A percentile compares a stretch with the other conserved stretches of the same genome.
These are phyloP conservation scores for Cenchrus purpureus DNA, from an alignment of 176 grass and related monocot genomes.

Conservation along the genomic window DNA sequence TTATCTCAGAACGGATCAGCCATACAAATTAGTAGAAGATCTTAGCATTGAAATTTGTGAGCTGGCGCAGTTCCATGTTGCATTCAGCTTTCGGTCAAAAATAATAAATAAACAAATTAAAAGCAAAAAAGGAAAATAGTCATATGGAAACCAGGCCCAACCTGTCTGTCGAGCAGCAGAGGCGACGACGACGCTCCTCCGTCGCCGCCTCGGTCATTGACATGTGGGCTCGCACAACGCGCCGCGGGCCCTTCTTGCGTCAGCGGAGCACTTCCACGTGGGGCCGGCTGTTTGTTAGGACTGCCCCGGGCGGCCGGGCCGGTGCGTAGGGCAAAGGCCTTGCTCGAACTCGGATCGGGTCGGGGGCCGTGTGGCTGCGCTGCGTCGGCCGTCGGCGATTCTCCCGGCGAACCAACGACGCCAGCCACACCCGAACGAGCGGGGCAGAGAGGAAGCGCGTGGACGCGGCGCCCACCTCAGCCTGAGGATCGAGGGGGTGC, in stretches of 20 bases:
- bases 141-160: background rate
- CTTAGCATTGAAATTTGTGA: too few species aligned
- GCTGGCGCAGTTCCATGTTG: too few species aligned
- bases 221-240: background rate
- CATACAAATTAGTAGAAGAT: too few species aligned
- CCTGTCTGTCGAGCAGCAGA: background rate
- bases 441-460: background rate
- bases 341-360: background rate
- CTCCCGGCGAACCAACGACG: conserved; percentile 34
- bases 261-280: background rate
- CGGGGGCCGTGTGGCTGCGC: conserved; percentile 24
- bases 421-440: conserved; percentile 16
- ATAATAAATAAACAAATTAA: too few species aligned
- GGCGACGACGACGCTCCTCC: background rate
- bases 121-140: background rate
- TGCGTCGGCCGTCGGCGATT: conserved; percentile 38
- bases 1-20: too few species aligned
- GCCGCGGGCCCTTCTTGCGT: background rate
- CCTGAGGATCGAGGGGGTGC: background rate
- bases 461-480: conserved; percentile 19
- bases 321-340: background rate
- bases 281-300: conserved; percentile 4
- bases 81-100: too few species aligned
- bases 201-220: background rate
- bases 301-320: background rate